phyloP scores from a whole-genome alignment of 2,329 filamentous ascomycete genomes.

The Arthrobotrys entomopaga region DNA sequence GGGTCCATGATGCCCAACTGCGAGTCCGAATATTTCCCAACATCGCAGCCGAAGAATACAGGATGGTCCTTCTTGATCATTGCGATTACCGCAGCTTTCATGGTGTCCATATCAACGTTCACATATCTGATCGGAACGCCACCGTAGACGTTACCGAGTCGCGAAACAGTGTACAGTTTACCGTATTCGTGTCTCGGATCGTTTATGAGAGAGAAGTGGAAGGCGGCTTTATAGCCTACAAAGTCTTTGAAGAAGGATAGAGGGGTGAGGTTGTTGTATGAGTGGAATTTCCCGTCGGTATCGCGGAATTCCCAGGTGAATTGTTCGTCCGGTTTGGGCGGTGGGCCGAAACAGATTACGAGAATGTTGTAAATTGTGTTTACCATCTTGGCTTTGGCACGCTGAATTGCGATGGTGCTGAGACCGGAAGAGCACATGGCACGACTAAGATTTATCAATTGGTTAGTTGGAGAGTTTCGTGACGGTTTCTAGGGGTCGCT shows the following conservation, averaged over 20 bases:
- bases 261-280: constrained; percentile 72
- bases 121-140: constrained; percentile 81
- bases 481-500: constrained; percentile 65
- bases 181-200: constrained; percentile 82
- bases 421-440: constrained; percentile 61
- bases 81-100: constrained; percentile 77
- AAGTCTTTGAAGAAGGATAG: constrained; percentile 74
- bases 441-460: constrained; percentile 57
- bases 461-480: too few relatives aligned
- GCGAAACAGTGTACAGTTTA: constrained; percentile 77
- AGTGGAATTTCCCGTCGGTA: constrained; percentile 72
- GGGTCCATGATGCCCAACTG: constrained; percentile 81
- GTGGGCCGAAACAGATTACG: constrained; percentile 83
- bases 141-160: constrained; percentile 83
- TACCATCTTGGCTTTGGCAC: constrained; percentile 72
- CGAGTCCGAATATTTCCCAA: constrained; percentile 80
- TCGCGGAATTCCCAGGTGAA: constrained; percentile 86
- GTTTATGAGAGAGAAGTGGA: constrained; percentile 78
- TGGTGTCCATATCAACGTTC: constrained; percentile 78
- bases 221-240: constrained; percentile 52
- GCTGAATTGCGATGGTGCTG: constrained; percentile 68
- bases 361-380: constrained; percentile 81
- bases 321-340: constrained; percentile 73
- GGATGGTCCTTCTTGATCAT: constrained; percentile 83
- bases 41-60: constrained; percentile 89